A percentile compares a stretch with the other conserved stretches of the same genome.
Conservation (phyloP, 441 rosid genomes). For the Erysimum cheiri region DNA sequence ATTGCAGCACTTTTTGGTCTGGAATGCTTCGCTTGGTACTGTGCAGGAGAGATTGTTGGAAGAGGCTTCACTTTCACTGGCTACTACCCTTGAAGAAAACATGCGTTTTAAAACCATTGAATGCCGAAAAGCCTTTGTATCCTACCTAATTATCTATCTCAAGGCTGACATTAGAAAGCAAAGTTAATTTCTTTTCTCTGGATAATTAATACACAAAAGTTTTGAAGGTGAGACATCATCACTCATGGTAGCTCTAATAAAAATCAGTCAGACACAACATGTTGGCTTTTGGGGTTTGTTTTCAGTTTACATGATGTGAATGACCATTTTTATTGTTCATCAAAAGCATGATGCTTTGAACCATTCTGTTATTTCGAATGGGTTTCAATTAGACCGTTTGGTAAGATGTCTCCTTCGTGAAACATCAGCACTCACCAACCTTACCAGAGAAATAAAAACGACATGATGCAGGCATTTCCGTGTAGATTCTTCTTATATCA, state of each 20-base stretch:
- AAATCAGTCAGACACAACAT: slow-evolving; percentile 17
- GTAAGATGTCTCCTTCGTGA: slow-evolving; percentile 18
- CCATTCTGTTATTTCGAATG: not conserved
- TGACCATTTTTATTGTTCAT: not conserved
- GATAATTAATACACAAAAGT: slow-evolving; percentile 32
- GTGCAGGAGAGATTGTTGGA: slow-evolving; percentile 76
- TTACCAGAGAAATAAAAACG: not conserved
- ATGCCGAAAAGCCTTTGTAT: slow-evolving; percentile 13
- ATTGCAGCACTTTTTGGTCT: slow-evolving; percentile 82
- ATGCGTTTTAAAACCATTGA: slow-evolving; percentile 17
- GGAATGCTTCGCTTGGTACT: slow-evolving; percentile 83
- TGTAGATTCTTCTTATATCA: not conserved
- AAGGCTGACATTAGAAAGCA: slow-evolving; percentile 19
- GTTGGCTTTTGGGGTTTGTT: slow-evolving; percentile 4
- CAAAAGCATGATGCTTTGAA: not conserved
- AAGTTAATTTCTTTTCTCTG: slow-evolving; percentile 19
- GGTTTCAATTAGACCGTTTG: slow-evolving; percentile 4
- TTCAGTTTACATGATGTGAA: not conserved
- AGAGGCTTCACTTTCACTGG: slow-evolving; percentile 82
- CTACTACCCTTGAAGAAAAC: slow-evolving; percentile 63
- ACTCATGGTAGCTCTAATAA: slow-evolving; percentile 35
- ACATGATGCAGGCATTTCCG: not conserved
- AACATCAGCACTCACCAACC: slow-evolving; percentile 1
- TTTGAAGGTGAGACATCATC: slow-evolving; percentile 31
- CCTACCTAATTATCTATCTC: slow-evolving; percentile 15